Conservation (phyloP, 176 grass and related monocot genomes). For the Aechmea fasciata region DNA sequence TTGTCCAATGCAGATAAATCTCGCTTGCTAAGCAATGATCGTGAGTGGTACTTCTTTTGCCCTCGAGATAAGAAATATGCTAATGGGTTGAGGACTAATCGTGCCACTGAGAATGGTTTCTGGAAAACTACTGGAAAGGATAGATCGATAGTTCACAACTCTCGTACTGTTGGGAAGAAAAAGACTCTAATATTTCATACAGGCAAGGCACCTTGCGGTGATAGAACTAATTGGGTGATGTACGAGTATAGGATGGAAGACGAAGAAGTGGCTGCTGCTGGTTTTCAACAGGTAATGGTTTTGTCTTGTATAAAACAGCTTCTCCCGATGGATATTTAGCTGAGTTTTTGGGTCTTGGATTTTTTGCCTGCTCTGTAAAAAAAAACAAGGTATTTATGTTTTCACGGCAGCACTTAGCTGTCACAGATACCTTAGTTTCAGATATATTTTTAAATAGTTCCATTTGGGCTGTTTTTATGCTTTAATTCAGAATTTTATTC, state of each 20-base stretch:
- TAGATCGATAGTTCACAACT: constrained; percentile 46
- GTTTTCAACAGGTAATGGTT: constrained; percentile 37
- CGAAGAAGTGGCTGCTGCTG: constrained; percentile 35
- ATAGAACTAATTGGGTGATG: constrained; percentile 90
- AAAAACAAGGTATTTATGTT: too few species aligned
- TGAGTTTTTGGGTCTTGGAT: too few species aligned
- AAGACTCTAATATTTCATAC: constrained; percentile 78
- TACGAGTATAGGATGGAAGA: constrained; percentile 80
- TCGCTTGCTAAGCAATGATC: constrained; percentile 51
- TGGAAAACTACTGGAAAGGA: constrained; percentile 97
- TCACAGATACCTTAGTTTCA: too few species aligned
- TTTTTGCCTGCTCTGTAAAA: too few species aligned
- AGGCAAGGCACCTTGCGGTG: constrained; percentile 64
- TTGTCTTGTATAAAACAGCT: neutral
- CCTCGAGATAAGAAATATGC: constrained; percentile 67
- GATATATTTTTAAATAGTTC: too few species aligned
- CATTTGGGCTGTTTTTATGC: too few species aligned
- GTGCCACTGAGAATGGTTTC: constrained; percentile 64
- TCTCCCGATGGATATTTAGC: too few species aligned
- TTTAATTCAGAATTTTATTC: too few species aligned
- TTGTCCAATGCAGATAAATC: constrained; percentile 45
- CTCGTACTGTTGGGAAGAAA: constrained; percentile 63
- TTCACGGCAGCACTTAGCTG: too few species aligned
- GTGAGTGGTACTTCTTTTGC: constrained; percentile 88
- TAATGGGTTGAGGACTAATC: constrained; percentile 58